phyloP scores from a whole-genome alignment of 2,329 filamentous ascomycete genomes.

The Tolypocladium nubicola region DNA sequence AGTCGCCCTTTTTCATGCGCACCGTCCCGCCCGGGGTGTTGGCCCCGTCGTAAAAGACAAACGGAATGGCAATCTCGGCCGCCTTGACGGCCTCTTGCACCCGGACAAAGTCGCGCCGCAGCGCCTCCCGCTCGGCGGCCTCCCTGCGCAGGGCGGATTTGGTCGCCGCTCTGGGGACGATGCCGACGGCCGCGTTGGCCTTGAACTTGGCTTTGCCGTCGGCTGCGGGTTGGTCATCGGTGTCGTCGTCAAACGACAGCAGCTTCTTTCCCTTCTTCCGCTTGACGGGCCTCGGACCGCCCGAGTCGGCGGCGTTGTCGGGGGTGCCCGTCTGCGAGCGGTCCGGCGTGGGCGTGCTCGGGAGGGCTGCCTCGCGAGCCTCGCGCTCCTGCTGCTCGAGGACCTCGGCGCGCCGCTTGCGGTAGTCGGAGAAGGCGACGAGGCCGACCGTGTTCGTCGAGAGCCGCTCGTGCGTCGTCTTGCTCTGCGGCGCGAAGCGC shows the following conservation, averaged over 20 bases:
- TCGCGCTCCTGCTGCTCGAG: conserved; percentile 83
- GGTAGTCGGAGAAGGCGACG: conserved; percentile 85
- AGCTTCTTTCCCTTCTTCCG: conserved; percentile 38
- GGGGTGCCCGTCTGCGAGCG: conserved; percentile 38
- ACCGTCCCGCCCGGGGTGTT: conserved; percentile 79
- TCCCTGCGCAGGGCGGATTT: conserved; percentile 73
- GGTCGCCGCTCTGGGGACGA: conserved; percentile 57
- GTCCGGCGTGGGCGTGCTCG: conserved; percentile 35
- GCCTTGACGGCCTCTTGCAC: conserved; percentile 81
- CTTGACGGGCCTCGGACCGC: conserved; percentile 14
- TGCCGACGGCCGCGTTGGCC: conserved; percentile 48
- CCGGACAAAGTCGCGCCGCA: conserved; percentile 72
- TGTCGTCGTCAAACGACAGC: conserved; percentile 59
- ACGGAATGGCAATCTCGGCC: conserved; percentile 83
- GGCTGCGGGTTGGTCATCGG: conserved; percentile 4
- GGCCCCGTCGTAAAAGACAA: conserved; percentile 94
- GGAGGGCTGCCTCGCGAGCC: conserved; percentile 50
- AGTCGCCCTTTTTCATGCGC: conserved; percentile 85
- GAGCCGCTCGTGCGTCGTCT: conserved; percentile 69
- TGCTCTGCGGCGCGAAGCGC: conserved; percentile 66
- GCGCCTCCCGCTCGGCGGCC: conserved; percentile 64
- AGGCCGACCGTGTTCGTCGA: conserved; percentile 85
- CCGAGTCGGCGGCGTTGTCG: conserved; percentile 25
- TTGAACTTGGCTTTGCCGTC: conserved; percentile 36
- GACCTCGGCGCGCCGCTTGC: conserved; percentile 91